Base-by-base conservation (phyloP, 31 red algal species). In the Bonnemaisonia californica region DNA sequence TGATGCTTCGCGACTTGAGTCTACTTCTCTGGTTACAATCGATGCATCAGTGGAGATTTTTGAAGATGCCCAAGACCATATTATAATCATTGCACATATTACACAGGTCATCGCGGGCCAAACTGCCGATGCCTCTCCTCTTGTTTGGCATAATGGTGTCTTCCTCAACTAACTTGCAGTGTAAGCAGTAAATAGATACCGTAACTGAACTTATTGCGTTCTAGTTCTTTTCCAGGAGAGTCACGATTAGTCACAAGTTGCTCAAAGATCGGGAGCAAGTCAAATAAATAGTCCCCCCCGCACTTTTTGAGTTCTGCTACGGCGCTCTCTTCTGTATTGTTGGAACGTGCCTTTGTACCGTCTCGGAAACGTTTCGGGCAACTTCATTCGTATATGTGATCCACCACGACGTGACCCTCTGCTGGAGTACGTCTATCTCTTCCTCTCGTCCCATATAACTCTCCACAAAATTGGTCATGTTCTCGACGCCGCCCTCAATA, bases 381-480 rank as follows among this genome's bases (percentile, higher is more conserved):
- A 69, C 34, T 58, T 66, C 40, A 62, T 41, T 58, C 41, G 47
- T 31, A 62, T 87, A 78, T 59, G 48, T 23, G 33, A 24, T 32
- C 83, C 83, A 87, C 83, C 83, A 87, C 12, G 22, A 2, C 21
- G 22, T 32, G 11, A 78, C 21, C 61, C 62, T 87, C 29, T 60
- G 41, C 3, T 76, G 72, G 36, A 77, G 61, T 22, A 16, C 0
- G 35, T 77, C 71, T 23, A 87, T 69, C 35, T 69, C 62, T 1
- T 66, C n/a, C n/a, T 11, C 18, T 37, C 70, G 21, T 26, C 55
- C 12, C 21, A 23, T 8, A 26, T 62, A 69, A 56, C 48, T 37
- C 70, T 68, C 30, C 24, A 87, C 72, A 78, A 77, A 87, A 31
- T 77, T 23, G 1, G 78, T 31, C 83, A 87, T 87, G 36, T 76